These are phyloP conservation scores for Seiridium cupressi DNA, from an alignment of 2,329 filamentous ascomycete species.

Conservation along the genomic window DNA sequence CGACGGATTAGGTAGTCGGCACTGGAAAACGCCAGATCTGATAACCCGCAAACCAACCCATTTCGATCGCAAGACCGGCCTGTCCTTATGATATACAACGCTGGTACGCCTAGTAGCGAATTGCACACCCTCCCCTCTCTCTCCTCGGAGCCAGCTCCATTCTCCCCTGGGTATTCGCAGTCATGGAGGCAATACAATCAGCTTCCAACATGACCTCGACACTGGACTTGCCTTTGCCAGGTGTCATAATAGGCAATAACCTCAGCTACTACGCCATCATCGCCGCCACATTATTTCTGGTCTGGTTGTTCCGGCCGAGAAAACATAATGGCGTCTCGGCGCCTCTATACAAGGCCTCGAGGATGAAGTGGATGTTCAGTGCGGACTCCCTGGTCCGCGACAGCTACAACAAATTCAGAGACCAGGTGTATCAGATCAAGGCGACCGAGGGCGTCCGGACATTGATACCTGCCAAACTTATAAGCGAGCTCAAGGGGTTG, in stretches of 20 bases:
- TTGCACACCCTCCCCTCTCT: slow-evolving; percentile 7
- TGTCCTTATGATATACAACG: slow-evolving; percentile 15
- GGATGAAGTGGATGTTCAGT: slow-evolving; percentile 49
- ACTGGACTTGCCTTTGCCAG: background rate
- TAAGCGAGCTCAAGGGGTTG: slow-evolving; percentile 45
- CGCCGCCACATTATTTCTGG: slow-evolving; percentile 30
- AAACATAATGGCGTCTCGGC: slow-evolving; percentile 32
- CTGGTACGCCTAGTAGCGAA: slow-evolving; percentile 8
- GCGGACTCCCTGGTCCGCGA: slow-evolving; percentile 46
- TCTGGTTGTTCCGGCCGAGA: slow-evolving; percentile 36
- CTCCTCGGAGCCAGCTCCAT: slow-evolving; percentile 2
- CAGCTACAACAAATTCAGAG: slow-evolving; percentile 50
- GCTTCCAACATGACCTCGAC: slow-evolving; percentile 6
- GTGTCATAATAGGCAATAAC: slow-evolving; percentile 25
- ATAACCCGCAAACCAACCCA: background rate
- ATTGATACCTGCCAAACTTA: slow-evolving; percentile 41
- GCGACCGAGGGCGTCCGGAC: slow-evolving; percentile 49
- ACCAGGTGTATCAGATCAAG: slow-evolving; percentile 49
- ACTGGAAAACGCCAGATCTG: background rate
- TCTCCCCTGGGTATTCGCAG: background rate
- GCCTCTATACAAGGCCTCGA: slow-evolving; percentile 47
- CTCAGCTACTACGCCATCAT: slow-evolving; percentile 41
- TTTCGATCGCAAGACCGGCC: background rate
- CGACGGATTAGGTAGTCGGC: background rate
- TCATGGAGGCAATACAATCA: slow-evolving; percentile 2